Evolutionary conservation across 2,329 filamentous ascomycete genomes (phyloP).

Genomic region (Phialophora tarda): DNA sequence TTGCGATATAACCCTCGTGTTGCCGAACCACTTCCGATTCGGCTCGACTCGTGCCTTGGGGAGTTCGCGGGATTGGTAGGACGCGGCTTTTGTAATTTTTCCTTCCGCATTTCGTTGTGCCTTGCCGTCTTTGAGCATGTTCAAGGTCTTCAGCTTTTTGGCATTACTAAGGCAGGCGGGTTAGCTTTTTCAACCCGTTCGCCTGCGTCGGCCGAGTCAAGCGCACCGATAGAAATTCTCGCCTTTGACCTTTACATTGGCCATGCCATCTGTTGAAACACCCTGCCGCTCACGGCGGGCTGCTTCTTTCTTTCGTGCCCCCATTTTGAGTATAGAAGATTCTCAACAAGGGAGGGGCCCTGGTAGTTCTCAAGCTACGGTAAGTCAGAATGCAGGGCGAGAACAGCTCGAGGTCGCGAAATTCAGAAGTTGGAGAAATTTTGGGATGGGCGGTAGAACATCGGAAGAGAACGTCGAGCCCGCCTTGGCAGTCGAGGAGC

Average conservation of each 20-base stretch:
- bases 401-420: neutral
- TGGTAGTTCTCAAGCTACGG: neutral
- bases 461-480: neutral
- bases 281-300: constrained; percentile 82
- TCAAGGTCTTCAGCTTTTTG: constrained; percentile 87
- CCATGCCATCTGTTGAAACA: constrained; percentile 83
- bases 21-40: constrained; percentile 97
- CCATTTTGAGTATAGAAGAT: constrained; percentile 63
- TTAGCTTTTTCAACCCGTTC: constrained; percentile 25
- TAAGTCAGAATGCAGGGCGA: neutral
- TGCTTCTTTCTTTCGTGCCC: constrained; percentile 89
- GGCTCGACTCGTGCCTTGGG: constrained; percentile 90
- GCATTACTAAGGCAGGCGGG: constrained; percentile 58
- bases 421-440: neutral
- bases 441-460: neutral
- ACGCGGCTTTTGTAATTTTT: constrained; percentile 81
- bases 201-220: constrained; percentile 9
- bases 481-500: neutral
- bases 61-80: constrained; percentile 80
- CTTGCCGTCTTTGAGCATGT: constrained; percentile 88
- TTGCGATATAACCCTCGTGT: constrained; percentile 88
- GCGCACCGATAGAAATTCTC: constrained; percentile 94
- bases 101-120: constrained; percentile 80
- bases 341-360: neutral
- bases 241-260: constrained; percentile 90